Base-by-base conservation (phyloP, 2,329 filamentous ascomycete species). In the Daldinia eschscholtzii region DNA sequence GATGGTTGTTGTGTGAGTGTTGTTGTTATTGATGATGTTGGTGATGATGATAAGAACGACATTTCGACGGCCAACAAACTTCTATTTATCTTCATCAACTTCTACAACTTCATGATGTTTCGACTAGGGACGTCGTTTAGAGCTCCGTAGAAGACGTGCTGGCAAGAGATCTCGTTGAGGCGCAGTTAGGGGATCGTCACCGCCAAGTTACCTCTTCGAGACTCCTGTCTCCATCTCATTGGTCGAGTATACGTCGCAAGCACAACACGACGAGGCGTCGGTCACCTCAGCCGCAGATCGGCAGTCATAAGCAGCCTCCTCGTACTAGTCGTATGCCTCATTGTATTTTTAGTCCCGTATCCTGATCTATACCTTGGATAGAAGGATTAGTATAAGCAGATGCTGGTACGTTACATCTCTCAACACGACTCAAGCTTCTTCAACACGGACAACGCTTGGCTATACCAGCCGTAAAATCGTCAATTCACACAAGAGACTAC, bases 231-330 rank as follows among this genome's bases (percentile, higher is more conserved):
- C 46, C n/a, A 18, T 52, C 15, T 30, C 6, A 52, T 52, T 52
- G 46, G 46, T 6, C 15, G 46, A 12, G 13, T 52, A 5, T 52
- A 52, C 46, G 46, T 52, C 46, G 46, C 26, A 2, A 52, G 46
- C 13, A 7, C 10, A 52, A 52, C 13, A 52, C 46, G 46, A 48
- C 13, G 20, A 26, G 44, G 44, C 44, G 44, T 48, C 7, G 6
- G 42, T 44, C 42, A 44, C 42, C 18, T 44, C 44, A 48, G 44
- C 44, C 44, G 44, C 44, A 26, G 20, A 48, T 48, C 44, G 23
- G 44, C 41, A 46, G 42, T 12, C 42, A 46, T 46, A 20, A 46
- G 42, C 44, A 48, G 44, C 44, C 44, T 20, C 44, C 44, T 48
- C 44, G 44, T 28, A 48, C 44, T 48, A 7, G 20, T 46, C 44